phyloP scores from a whole-genome alignment of 768 basidiomycete species.

The Gymnopilus dilepis region DNA sequence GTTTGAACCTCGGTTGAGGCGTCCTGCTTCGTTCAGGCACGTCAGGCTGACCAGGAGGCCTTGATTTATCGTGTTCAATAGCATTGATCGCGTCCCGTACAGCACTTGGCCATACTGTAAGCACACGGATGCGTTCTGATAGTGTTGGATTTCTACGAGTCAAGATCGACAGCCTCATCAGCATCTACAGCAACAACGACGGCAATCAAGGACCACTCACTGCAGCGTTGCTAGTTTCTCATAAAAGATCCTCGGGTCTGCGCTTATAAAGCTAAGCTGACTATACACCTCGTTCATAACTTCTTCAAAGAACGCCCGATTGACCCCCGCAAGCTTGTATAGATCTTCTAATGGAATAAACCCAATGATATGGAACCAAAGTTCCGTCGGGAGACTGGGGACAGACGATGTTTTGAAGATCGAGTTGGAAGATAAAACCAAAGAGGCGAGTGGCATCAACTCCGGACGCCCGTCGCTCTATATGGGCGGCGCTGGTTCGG shows the following conservation, averaged over 20 bases:
- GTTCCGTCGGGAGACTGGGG: slow-evolving; percentile 22
- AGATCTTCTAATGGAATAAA: slow-evolving; percentile 23
- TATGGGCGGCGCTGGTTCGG: neutral
- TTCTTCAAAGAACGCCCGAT: slow-evolving; percentile 27
- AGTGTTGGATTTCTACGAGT: slow-evolving; percentile 19
- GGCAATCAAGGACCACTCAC: slow-evolving; percentile 21
- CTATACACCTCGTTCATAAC: slow-evolving; percentile 32
- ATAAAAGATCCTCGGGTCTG: slow-evolving; percentile 24
- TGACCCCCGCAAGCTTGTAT: slow-evolving; percentile 21
- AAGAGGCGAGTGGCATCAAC: neutral
- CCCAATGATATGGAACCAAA: slow-evolving; percentile 29
- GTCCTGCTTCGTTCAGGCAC: slow-evolving; percentile 1
- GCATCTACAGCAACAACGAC: neutral
- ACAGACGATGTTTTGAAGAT: neutral
- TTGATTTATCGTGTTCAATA: slow-evolving; percentile 11
- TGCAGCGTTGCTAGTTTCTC: slow-evolving; percentile 26
- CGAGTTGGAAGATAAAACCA: neutral
- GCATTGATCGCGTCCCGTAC: slow-evolving; percentile 29
- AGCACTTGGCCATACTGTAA: slow-evolving; percentile 34
- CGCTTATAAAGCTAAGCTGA: slow-evolving; percentile 30
- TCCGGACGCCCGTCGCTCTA: neutral
- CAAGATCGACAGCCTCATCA: neutral
- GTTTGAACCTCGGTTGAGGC: slow-evolving; percentile 8
- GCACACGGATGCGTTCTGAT: slow-evolving; percentile 28
- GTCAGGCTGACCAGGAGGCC: neutral